Conservation (phyloP, 2,329 filamentous ascomycete species). For the Ilyonectria mors-panacis region DNA sequence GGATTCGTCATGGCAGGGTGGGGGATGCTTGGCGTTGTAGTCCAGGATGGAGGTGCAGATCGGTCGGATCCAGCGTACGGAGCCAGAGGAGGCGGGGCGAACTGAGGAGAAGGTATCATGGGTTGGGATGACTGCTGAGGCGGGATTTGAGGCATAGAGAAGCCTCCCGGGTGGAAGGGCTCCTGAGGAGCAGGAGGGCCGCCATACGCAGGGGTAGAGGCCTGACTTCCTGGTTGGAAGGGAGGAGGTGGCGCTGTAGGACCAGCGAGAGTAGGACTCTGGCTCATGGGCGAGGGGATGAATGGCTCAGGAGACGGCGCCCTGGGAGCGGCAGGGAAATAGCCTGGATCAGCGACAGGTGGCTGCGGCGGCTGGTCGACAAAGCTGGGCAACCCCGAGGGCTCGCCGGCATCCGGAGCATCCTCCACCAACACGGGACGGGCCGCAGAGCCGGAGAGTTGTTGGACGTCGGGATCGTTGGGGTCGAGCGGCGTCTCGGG, state of each 20-base stretch:
- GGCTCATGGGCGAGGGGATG: conserved; percentile 54
- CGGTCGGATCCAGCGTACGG: conserved; percentile 36
- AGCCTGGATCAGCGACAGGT: conserved; percentile 47
- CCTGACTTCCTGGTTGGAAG: conserved; percentile 24
- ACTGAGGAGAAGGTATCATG: conserved; percentile 43
- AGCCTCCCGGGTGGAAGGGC: conserved; percentile 29
- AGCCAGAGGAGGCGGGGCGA: conserved; percentile 38
- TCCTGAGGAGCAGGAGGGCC: conserved; percentile 27
- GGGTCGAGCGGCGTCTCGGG: conserved; percentile 66
- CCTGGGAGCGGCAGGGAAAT: conserved; percentile 50
- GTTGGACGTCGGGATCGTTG: conserved; percentile 75
- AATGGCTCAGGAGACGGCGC: conserved; percentile 47
- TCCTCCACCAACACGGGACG: conserved; percentile 68
- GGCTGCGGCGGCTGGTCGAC: conserved; percentile 45
- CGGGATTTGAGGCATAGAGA: conserved; percentile 42
- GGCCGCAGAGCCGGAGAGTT: conserved; percentile 54
- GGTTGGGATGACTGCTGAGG: conserved; percentile 50
- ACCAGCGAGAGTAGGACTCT: conserved; percentile 45
- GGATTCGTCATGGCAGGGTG: conserved; percentile 40
- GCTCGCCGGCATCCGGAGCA: conserved; percentile 61
- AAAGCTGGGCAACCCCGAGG: conserved; percentile 46
- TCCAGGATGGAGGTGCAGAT: conserved; percentile 43
- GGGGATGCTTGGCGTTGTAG: conserved; percentile 40
- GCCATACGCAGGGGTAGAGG: conserved; percentile 13
- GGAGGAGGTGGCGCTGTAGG: conserved; percentile 40